These are phyloP conservation scores for Xylariaceae sp. DNA, from an alignment of 2,329 filamentous ascomycete species.

Conservation along the genomic window DNA sequence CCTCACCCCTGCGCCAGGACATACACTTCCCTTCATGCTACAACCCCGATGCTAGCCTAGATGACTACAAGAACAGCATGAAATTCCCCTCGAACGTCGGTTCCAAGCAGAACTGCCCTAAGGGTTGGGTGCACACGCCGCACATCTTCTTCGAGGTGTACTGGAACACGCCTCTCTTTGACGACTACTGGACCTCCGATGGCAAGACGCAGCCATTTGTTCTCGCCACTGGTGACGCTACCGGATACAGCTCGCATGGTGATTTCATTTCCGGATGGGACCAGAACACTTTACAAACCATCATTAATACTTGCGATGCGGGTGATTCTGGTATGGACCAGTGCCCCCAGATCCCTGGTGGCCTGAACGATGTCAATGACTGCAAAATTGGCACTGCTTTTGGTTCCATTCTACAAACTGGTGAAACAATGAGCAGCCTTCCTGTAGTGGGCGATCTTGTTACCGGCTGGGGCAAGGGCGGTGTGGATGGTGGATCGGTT, in stretches of 20 bases:
- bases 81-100: constrained; percentile 61
- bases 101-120: constrained; percentile 61
- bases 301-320: constrained; percentile 71
- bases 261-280: constrained; percentile 81
- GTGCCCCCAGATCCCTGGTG: constrained; percentile 64
- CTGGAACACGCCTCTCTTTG: constrained; percentile 63
- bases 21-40: constrained; percentile 79
- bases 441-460: constrained; percentile 62
- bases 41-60: constrained; percentile 66
- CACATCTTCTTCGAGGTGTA: constrained; percentile 67
- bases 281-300: constrained; percentile 65
- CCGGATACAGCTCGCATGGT: constrained; percentile 73
- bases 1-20: constrained; percentile 68
- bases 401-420: constrained; percentile 53
- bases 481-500: constrained; percentile 23
- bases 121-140: constrained; percentile 61
- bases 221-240: constrained; percentile 71
- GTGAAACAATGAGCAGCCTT: constrained; percentile 50
- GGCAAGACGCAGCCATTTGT: constrained; percentile 69
- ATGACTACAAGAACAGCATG: constrained; percentile 70
- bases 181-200: constrained; percentile 59
- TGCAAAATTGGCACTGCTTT: constrained; percentile 60
- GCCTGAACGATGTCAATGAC: constrained; percentile 54
- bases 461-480: constrained; percentile 57
- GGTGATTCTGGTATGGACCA: constrained; percentile 66